phyloP scores from a whole-genome alignment of 768 basidiomycete species.

The Pluteus cervinus region DNA sequence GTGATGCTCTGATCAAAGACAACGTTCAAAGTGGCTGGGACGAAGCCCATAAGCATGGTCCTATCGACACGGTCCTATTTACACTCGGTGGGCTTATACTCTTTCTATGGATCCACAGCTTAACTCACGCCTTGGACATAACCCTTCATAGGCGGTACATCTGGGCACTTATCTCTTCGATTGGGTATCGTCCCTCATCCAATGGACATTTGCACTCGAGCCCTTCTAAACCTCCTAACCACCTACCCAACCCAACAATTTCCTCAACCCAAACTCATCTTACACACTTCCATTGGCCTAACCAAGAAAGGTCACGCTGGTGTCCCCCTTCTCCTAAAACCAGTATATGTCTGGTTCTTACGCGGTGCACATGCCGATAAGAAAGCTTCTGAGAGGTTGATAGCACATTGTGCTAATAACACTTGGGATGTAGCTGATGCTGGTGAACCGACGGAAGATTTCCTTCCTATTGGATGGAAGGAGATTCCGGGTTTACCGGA shows the following conservation, averaged over 20 bases:
- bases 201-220: slow-evolving; percentile 52
- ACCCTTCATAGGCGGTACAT: slow-evolving; percentile 32
- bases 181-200: slow-evolving; percentile 45
- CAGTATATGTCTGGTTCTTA: slow-evolving; percentile 42
- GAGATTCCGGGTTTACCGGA: slow-evolving; percentile 32
- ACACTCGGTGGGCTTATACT: slow-evolving; percentile 51
- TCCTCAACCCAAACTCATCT: slow-evolving; percentile 43
- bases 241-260: slow-evolving; percentile 35
- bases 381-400: slow-evolving; percentile 46
- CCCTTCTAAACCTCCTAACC: slow-evolving; percentile 48
- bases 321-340: slow-evolving; percentile 43
- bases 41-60: slow-evolving; percentile 26
- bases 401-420: slow-evolving; percentile 44
- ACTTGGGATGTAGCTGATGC: slow-evolving; percentile 34
- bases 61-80: slow-evolving; percentile 53
- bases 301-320: slow-evolving; percentile 34
- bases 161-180: no score
- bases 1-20: slow-evolving; percentile 49
- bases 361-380: slow-evolving; percentile 53
- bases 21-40: slow-evolving; percentile 52
- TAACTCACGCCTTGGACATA: no score
- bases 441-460: slow-evolving; percentile 33
- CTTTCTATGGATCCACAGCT: no score
- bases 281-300: slow-evolving; percentile 46
- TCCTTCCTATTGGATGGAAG: slow-evolving; percentile 42